Percentiles rank a stretch among this genome's conserved stretches.
Conservation (phyloP, 176 grass and related monocot species). For the Cenchrus americanus region DNA sequence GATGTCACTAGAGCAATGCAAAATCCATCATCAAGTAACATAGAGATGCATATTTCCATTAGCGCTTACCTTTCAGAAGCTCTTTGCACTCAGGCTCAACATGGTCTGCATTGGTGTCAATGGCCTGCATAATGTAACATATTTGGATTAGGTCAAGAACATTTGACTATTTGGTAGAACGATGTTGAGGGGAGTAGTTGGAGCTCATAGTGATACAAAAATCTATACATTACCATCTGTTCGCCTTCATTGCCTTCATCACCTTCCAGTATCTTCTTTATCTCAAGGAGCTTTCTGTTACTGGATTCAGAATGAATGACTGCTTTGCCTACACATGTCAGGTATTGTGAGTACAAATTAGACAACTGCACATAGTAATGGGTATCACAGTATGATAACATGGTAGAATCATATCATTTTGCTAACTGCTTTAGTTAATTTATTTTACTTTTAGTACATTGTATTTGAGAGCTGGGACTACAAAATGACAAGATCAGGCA, state of each 20-base stretch:
- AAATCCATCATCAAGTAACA: slow-evolving; percentile 11
- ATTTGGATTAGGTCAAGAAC: not conserved
- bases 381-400: not conserved
- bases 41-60: not conserved
- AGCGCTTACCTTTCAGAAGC: slow-evolving; percentile 43
- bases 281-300: slow-evolving; percentile 79
- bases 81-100: slow-evolving; percentile 57
- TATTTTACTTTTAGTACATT: not conserved
- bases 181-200: not conserved
- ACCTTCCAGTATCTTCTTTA: slow-evolving; percentile 69
- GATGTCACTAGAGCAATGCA: not conserved
- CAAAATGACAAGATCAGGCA: not conserved
- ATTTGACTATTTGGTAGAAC: not conserved
- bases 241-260: slow-evolving; percentile 37
- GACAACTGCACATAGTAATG: not conserved
- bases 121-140: slow-evolving; percentile 43
- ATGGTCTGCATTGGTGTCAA: slow-evolving; percentile 55
- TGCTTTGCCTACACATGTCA: slow-evolving; percentile 70
- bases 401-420: slow-evolving; percentile 4
- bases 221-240: slow-evolving; percentile 40
- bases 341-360: not conserved
- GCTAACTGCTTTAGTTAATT: not conserved
- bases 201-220: not conserved
- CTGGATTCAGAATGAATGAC: slow-evolving; percentile 84
- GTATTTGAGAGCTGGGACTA: not conserved